Evolutionary conservation across 257 asterid species (phyloP).

Genomic region (Solanum sparsipilum): DNA sequence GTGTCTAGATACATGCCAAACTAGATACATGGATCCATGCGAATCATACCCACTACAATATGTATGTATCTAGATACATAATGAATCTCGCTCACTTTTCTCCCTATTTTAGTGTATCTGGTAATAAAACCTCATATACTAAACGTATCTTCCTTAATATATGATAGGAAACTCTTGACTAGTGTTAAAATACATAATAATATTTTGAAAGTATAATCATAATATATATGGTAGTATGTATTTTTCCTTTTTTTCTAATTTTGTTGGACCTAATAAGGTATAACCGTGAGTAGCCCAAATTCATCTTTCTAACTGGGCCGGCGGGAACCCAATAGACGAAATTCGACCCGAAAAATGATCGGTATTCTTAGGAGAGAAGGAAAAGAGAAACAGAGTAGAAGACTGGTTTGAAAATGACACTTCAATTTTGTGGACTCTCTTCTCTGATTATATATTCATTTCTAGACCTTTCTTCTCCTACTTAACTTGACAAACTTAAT

Average conservation of each 20-base stretch:
- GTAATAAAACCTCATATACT: too few species aligned
- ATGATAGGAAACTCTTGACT: background rate
- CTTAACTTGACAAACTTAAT: background rate
- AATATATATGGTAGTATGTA: too few species aligned
- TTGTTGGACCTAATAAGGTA: background rate
- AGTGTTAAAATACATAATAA: too few species aligned
- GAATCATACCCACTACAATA: too few species aligned
- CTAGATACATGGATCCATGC: too few species aligned
- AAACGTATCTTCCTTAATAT: too few species aligned
- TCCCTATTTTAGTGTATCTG: background rate
- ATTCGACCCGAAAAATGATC: background rate
- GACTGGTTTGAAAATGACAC: background rate
- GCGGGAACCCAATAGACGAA: background rate
- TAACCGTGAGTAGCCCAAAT: background rate
- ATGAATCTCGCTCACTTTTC: rapidly evolving
- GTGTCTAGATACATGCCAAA: too few species aligned
- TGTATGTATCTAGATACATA: too few species aligned
- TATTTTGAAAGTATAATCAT: background rate
- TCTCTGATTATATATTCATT: background rate
- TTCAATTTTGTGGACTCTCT: background rate
- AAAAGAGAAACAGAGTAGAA: background rate
- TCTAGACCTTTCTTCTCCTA: background rate
- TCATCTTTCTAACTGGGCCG: background rate
- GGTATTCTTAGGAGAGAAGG: conserved; percentile 5
- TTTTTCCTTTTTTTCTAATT: too few species aligned